Conservation (phyloP, 1,139 yeast genomes). For the Taphrina pruni region DNA sequence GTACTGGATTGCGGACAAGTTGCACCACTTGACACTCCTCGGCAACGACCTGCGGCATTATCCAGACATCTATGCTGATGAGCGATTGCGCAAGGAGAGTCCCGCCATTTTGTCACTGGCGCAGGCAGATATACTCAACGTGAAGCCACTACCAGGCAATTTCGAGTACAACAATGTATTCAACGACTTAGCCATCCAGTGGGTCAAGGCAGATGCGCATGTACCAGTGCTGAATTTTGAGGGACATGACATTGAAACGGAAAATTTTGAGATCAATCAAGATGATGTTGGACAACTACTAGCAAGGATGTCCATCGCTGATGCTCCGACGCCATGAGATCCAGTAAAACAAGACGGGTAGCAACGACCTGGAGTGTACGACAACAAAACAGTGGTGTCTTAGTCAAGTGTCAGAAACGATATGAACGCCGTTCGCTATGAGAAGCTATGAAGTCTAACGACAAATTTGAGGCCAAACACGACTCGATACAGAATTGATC, state of each 20-base stretch:
- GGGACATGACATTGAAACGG: conserved; percentile 30
- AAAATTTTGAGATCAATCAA: conserved; percentile 33
- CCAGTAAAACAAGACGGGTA: too few species aligned
- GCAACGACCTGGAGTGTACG: too few species aligned
- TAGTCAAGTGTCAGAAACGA: too few species aligned
- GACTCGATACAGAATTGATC: background rate
- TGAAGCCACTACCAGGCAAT: conserved; percentile 18
- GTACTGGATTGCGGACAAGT: conserved; percentile 12
- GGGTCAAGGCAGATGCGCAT: conserved; percentile 1
- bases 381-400: background rate
- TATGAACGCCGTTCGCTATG: background rate
- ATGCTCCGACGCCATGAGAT: too few species aligned
- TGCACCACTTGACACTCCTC: conserved; percentile 7
- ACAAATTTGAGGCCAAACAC: background rate
- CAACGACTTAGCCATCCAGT: conserved; percentile 35
- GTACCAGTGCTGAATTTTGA: conserved; percentile 12
- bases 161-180: conserved; percentile 39
- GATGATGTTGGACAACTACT: conserved; percentile 12
- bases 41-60: conserved; percentile 33
- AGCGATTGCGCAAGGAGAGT: conserved; percentile 18
- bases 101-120: conserved; percentile 25
- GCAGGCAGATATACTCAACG: background rate
- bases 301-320: too few species aligned
- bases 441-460: background rate
- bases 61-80: conserved; percentile 28